Evolutionary conservation across 345 rosid species (phyloP).

Genomic region (Eucalyptus fibrosa): DNA sequence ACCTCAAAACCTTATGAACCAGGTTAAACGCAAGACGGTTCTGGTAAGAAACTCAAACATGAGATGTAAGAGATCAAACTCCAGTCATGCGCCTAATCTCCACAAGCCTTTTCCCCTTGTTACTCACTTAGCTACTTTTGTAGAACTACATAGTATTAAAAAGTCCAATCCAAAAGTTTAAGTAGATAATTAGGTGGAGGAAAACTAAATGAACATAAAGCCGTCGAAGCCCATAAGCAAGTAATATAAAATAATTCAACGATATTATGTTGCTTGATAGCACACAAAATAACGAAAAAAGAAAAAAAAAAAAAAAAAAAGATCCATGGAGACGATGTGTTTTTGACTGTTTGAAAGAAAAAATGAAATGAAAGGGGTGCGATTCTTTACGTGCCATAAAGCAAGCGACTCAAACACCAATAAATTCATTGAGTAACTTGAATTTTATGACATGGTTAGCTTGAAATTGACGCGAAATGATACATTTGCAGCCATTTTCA

Average conservation of each 20-base stretch:
- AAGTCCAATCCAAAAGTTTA: neutral
- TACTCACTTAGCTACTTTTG: neutral
- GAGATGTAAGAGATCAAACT: neutral
- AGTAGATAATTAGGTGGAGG: neutral
- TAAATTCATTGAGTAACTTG: neutral
- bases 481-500: neutral
- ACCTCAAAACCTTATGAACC: neutral
- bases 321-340: neutral
- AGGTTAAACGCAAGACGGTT: neutral
- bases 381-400: neutral
- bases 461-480: neutral
- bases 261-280: neutral
- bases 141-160: accelerated
- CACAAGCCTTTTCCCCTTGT: no score
- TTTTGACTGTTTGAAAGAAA: neutral
- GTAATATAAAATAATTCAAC: neutral
- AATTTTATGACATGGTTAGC: neutral
- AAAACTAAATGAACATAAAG: neutral
- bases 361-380: neutral
- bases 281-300: neutral
- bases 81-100: neutral
- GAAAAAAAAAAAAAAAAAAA: neutral
- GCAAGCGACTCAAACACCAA: neutral
- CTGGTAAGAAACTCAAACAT: neutral
- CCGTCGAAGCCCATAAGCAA: neutral